Percentiles rank a stretch among this genome's conserved stretches.
These are phyloP conservation scores for Saxophila tyrrhenica DNA, from an alignment of 495 filamentous ascomycete genomes.

Conservation along the genomic window DNA sequence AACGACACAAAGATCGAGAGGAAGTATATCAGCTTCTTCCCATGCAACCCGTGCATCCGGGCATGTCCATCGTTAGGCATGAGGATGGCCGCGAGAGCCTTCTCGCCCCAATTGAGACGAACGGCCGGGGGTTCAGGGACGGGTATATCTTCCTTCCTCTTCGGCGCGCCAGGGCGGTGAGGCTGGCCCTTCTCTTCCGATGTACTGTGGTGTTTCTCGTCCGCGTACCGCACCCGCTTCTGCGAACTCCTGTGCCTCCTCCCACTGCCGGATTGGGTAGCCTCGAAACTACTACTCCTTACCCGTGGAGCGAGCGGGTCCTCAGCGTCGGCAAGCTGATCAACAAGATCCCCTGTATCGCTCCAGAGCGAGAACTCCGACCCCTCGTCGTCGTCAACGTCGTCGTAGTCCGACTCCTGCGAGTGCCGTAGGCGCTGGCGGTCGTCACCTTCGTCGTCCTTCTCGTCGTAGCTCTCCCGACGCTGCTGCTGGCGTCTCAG, in stretches of 20 bases:
- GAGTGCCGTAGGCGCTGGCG: conserved; percentile 3
- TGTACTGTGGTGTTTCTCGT: conserved; percentile 18
- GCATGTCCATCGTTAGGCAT: conserved; percentile 54
- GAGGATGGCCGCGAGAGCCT: conserved; percentile 71
- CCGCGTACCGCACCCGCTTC: conserved; percentile 43
- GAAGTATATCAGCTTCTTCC: conserved; percentile 95
- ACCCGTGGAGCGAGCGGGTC: conserved; percentile 45
- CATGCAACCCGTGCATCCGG: conserved; percentile 79
- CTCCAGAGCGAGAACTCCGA: conserved; percentile 77
- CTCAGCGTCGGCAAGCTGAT: conserved; percentile 73
- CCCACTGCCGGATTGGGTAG: not conserved
- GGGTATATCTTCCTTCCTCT: conserved; percentile 59
- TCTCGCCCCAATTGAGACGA: conserved; percentile 51
- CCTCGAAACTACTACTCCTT: not conserved
- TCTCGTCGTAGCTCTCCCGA: conserved; percentile 6
- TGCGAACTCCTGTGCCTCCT: conserved; percentile 18
- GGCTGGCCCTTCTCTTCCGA: conserved; percentile 25
- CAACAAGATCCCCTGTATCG: conserved; percentile 85
- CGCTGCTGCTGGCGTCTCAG: conserved; percentile 25
- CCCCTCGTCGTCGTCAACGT: conserved; percentile 41
- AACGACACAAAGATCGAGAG: conserved; percentile 96
- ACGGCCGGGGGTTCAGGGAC: conserved; percentile 61
- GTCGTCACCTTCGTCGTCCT: not conserved
- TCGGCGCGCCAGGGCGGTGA: conserved; percentile 42
- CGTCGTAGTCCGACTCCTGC: conserved; percentile 1